phyloP scores from a whole-genome alignment of 2,329 filamentous ascomycete genomes.

The Sphaerulina vaccinii region DNA sequence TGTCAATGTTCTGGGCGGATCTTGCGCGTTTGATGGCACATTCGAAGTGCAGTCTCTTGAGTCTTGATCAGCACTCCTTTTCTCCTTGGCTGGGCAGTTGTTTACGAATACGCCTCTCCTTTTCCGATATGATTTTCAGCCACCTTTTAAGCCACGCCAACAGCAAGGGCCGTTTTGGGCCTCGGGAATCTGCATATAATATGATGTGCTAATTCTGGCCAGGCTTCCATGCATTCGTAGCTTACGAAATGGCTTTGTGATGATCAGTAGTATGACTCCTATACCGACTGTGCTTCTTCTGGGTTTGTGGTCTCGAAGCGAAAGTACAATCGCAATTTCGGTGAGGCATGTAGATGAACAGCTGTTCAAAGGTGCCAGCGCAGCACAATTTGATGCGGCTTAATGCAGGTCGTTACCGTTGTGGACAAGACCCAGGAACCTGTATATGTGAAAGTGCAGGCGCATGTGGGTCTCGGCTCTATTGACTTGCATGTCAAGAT shows the following conservation, averaged over 20 bases:
- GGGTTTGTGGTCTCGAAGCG: background rate
- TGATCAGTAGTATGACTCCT: background rate
- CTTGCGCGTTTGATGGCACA: too few relatives aligned
- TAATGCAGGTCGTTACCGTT: background rate
- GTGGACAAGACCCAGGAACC: constrained; percentile 1
- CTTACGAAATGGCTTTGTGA: background rate
- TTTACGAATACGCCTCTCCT: background rate
- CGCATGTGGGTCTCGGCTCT: background rate
- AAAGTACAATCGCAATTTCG: background rate
- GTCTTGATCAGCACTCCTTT: background rate
- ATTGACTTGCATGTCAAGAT: background rate
- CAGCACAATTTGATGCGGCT: background rate
- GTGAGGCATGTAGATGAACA: background rate
- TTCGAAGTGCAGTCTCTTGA: too few relatives aligned
- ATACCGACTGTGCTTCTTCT: background rate
- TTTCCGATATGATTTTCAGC: background rate
- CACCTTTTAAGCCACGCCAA: background rate
- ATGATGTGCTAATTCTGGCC: background rate
- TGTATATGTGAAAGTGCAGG: background rate
- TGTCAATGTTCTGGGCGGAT: too few relatives aligned
- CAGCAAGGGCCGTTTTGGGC: constrained; percentile 1
- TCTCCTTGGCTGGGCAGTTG: background rate
- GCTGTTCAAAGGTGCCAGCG: constrained; percentile 8
- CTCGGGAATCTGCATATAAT: background rate
- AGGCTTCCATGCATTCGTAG: background rate